A percentile compares a stretch with the other conserved stretches of the same genome.
These are phyloP conservation scores for Candida multigemmis DNA, from an alignment of 805 yeast species.

Conservation along the genomic window DNA sequence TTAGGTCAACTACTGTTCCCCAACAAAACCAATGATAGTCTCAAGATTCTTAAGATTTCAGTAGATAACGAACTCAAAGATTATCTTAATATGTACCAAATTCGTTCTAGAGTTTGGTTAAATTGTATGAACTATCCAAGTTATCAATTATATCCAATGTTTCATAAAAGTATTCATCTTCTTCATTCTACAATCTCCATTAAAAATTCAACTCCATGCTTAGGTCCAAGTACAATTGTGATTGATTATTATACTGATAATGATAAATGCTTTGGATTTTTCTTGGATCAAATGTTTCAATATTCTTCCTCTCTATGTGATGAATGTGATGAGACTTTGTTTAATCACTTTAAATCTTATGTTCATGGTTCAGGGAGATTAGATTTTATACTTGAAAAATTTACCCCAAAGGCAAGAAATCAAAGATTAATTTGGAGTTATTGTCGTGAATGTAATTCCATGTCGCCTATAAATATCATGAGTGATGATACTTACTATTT, in stretches of 20 bases:
- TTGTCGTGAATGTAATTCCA: slow-evolving; percentile 69
- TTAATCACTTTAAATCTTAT: slow-evolving; percentile 77
- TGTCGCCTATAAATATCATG: slow-evolving; percentile 74
- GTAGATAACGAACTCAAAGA: slow-evolving; percentile 27
- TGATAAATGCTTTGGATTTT: slow-evolving; percentile 85
- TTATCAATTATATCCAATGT: slow-evolving; percentile 33
- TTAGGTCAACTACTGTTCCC: slow-evolving; percentile 27
- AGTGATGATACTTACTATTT: slow-evolving; percentile 82
- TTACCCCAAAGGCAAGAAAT: slow-evolving; percentile 12
- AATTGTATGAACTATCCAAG: slow-evolving; percentile 25
- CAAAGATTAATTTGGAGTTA: slow-evolving; percentile 85
- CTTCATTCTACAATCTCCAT: slow-evolving; percentile 76
- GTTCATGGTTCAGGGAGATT: slow-evolving; percentile 83
- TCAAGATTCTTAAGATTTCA: slow-evolving; percentile 26
- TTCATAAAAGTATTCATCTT: slow-evolving; percentile 72
- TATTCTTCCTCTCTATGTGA: slow-evolving; percentile 63
- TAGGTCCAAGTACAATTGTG: slow-evolving; percentile 79
- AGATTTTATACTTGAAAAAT: slow-evolving; percentile 62
- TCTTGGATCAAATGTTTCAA: slow-evolving; percentile 67
- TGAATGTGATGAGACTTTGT: slow-evolving; percentile 66
- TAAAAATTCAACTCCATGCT: slow-evolving; percentile 82
- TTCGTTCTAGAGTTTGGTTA: slow-evolving; percentile 40
- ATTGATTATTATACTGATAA: slow-evolving; percentile 87
- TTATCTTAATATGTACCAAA: slow-evolving; percentile 42
- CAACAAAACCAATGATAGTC: slow-evolving; percentile 21